phyloP scores from a whole-genome alignment of 495 filamentous ascomycete genomes.

The Neurospora sp. region DNA sequence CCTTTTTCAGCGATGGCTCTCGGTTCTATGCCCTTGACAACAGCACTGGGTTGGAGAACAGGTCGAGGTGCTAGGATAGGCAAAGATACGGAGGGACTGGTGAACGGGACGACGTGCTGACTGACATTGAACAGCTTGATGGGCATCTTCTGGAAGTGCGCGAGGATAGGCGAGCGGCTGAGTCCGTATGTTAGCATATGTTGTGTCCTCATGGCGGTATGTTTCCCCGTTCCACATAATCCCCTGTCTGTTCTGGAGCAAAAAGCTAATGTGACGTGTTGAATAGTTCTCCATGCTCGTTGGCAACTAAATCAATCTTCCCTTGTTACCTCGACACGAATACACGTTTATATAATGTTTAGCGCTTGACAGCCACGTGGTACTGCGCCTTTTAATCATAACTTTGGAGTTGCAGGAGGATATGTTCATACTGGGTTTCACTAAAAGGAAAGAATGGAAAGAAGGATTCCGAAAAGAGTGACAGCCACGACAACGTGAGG shows the following conservation, averaged over 20 bases:
- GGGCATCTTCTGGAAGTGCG: slow-evolving; percentile 95
- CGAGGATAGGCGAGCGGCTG: slow-evolving; percentile 82
- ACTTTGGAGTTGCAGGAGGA: neutral
- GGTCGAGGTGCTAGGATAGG: too few relatives aligned
- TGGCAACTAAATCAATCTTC: slow-evolving; percentile 1
- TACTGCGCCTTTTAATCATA: neutral
- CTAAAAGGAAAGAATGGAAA: neutral
- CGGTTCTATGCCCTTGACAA: neutral
- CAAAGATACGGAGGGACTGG: neutral
- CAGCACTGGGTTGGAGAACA: neutral
- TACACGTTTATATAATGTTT: neutral
- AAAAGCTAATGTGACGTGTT: neutral
- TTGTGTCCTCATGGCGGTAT: slow-evolving; percentile 87
- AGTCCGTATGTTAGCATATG: slow-evolving; percentile 95
- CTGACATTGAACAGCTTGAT: slow-evolving; percentile 47
- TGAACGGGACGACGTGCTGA: neutral
- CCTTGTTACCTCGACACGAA: neutral
- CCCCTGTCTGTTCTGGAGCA: neutral
- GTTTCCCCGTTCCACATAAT: slow-evolving; percentile 1
- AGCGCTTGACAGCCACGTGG: neutral
- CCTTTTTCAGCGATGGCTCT: neutral
- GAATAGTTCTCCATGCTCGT: slow-evolving; percentile 7
- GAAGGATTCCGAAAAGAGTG: neutral
- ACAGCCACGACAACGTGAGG: neutral
- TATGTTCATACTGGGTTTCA: neutral